phyloP scores from a whole-genome alignment of 306 rosid species.

The Oemleria cerasiformis region DNA sequence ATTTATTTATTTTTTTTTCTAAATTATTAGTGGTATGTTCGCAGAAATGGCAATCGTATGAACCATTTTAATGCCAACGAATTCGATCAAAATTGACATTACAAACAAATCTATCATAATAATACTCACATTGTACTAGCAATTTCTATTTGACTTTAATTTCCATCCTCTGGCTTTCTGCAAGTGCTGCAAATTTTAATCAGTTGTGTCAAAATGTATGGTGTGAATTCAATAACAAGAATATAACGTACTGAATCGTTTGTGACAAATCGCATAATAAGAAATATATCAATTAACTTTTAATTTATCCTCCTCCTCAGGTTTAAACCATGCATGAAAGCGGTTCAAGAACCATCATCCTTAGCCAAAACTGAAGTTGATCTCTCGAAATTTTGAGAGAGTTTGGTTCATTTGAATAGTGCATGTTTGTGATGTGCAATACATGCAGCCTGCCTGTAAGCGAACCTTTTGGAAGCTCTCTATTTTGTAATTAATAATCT shows the following conservation, averaged over 20 bases:
- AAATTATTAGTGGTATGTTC: neutral
- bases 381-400: neutral
- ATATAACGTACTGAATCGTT: too few relatives aligned
- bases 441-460: constrained; percentile 9
- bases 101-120: constrained; percentile 2
- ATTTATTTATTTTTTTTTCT: too few relatives aligned
- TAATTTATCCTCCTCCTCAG: too few relatives aligned
- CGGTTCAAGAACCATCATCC: neutral
- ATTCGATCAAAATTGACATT: neutral
- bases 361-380: neutral
- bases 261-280: too few relatives aligned
- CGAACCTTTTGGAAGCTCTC: constrained; percentile 2
- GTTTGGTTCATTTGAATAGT: constrained; percentile 4
- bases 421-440: constrained; percentile 4
- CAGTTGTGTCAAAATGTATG: neutral
- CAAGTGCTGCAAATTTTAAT: too few relatives aligned
- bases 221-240: too few relatives aligned
- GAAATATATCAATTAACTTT: too few relatives aligned
- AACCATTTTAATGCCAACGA: too few relatives aligned
- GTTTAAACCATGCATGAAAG: too few relatives aligned
- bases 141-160: neutral
- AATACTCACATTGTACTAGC: neutral
- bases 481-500: neutral
- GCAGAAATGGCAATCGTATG: too few relatives aligned
- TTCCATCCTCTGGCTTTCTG: constrained; percentile 4